Evolutionary conservation across 495 filamentous ascomycete genomes (phyloP).

Genomic region (Penicillium simplicissimum): DNA sequence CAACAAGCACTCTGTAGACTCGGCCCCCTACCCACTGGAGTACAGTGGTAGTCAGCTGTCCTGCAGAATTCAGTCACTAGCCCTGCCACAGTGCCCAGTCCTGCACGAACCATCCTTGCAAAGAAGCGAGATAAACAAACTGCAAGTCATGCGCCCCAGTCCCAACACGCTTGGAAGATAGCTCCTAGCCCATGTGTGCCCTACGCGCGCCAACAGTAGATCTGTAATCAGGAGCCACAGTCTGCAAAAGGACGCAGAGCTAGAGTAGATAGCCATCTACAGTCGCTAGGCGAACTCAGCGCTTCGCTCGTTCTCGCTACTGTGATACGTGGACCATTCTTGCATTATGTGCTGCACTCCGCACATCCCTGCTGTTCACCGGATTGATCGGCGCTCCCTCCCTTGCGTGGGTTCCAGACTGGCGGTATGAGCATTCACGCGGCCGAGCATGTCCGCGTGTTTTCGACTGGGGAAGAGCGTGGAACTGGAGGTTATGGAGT

Average conservation of each 20-base stretch:
- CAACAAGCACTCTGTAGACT: neutral
- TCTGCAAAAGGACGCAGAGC: neutral
- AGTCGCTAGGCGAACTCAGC: neutral
- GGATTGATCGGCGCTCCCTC: conserved; percentile 21
- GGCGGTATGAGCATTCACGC: conserved; percentile 12
- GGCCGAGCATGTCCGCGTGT: conserved; percentile 11
- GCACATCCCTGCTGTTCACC: conserved; percentile 13
- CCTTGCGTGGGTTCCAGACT: conserved; percentile 23
- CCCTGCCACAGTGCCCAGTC: neutral
- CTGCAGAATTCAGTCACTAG: neutral
- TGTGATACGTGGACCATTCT: neutral
- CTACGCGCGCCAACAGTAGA: neutral
- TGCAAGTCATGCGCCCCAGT: conserved; percentile 6
- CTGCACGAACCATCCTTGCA: neutral
- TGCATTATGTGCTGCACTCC: neutral
- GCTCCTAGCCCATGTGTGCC: neutral
- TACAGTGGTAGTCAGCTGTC: neutral
- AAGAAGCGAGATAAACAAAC: conserved; percentile 6
- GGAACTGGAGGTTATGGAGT: conserved; percentile 12
- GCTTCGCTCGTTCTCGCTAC: neutral
- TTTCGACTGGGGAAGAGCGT: conserved; percentile 13
- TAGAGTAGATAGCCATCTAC: neutral
- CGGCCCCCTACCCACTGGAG: neutral
- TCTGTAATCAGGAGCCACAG: neutral
- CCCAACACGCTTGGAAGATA: neutral